A percentile compares a stretch with the other conserved stretches of the same genome.
Evolutionary conservation across 1,139 yeast species (phyloP).

Genomic region (Suhomyces anneliseae): DNA sequence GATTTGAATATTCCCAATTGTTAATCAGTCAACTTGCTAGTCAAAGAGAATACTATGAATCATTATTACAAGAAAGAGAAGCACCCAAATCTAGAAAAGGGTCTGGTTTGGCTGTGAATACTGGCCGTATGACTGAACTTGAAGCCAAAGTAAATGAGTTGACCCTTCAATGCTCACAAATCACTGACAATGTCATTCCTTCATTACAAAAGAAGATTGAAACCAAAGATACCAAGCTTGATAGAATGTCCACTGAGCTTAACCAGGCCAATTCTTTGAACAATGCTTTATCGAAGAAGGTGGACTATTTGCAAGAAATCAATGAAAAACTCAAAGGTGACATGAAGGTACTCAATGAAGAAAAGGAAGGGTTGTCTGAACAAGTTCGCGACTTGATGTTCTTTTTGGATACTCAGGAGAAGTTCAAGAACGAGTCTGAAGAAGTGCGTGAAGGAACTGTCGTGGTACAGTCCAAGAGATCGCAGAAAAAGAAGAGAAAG

Average conservation of each 20-base stretch:
- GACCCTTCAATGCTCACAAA: constrained; percentile 22
- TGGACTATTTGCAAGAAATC: constrained; percentile 47
- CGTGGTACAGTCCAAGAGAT: constrained; percentile 37
- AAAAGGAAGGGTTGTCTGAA: constrained; percentile 58
- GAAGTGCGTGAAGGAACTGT: constrained; percentile 73
- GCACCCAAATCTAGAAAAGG: constrained; percentile 24
- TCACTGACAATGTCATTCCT: constrained; percentile 33
- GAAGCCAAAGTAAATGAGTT: constrained; percentile 37
- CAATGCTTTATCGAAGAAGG: constrained; percentile 56
- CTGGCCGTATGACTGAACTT: constrained; percentile 30
- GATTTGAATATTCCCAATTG: constrained; percentile 77
- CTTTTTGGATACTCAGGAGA: constrained; percentile 70
- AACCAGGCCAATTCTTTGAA: constrained; percentile 45
- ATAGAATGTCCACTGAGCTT: constrained; percentile 29
- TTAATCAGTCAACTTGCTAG: constrained; percentile 80
- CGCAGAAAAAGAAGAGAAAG: constrained; percentile 19
- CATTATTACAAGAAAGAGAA: constrained; percentile 47
- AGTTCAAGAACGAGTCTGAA: constrained; percentile 66
- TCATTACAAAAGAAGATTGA: constrained; percentile 31
- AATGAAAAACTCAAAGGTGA: constrained; percentile 29
- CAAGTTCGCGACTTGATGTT: constrained; percentile 84
- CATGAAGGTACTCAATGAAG: constrained; percentile 26
- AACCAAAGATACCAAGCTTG: constrained; percentile 34
- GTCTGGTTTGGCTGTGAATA: constrained; percentile 13
- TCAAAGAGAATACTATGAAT: constrained; percentile 85